These are phyloP conservation scores for Sporothrix sp. DNA, from an alignment of 2,329 filamentous ascomycete genomes.

Conservation along the genomic window DNA sequence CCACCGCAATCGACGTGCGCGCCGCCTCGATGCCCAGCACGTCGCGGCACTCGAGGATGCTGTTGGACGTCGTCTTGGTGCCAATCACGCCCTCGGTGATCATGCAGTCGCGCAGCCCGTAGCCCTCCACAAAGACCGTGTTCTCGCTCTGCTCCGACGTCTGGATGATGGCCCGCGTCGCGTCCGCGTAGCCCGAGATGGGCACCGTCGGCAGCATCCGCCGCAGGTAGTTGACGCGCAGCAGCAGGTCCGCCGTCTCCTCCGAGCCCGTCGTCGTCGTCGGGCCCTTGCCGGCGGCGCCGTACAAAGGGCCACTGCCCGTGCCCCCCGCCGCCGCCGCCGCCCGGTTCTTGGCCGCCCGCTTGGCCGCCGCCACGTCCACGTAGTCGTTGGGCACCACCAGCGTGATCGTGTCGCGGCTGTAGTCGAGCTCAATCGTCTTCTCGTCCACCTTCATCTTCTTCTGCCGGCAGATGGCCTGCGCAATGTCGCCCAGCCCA, in stretches of 20 bases:
- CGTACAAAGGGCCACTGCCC: slow-evolving; percentile 18
- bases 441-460: slow-evolving; percentile 62
- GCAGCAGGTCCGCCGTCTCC: slow-evolving; percentile 54
- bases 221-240: slow-evolving; percentile 77
- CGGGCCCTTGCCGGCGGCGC: slow-evolving; percentile 29
- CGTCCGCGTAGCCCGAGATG: slow-evolving; percentile 82
- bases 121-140: slow-evolving; percentile 84
- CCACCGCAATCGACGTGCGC: slow-evolving; percentile 73
- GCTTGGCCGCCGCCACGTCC: slow-evolving; percentile 39
- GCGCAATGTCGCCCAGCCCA: slow-evolving; percentile 59
- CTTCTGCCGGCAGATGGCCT: slow-evolving; percentile 68
- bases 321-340: slow-evolving; percentile 33
- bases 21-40: slow-evolving; percentile 94
- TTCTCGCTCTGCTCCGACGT: slow-evolving; percentile 60
- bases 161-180: slow-evolving; percentile 79
- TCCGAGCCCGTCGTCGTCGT: slow-evolving; percentile 28
- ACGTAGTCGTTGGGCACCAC: slow-evolving; percentile 49
- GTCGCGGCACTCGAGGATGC: slow-evolving; percentile 77
- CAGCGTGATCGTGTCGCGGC: slow-evolving; percentile 59
- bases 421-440: slow-evolving; percentile 53
- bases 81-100: slow-evolving; percentile 86
- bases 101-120: slow-evolving; percentile 83
- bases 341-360: slow-evolving; percentile 37
- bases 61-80: slow-evolving; percentile 65
- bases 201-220: slow-evolving; percentile 72